phyloP scores from a whole-genome alignment of 2,329 filamentous ascomycete species.

The Cryoendolithus antarcticus region DNA sequence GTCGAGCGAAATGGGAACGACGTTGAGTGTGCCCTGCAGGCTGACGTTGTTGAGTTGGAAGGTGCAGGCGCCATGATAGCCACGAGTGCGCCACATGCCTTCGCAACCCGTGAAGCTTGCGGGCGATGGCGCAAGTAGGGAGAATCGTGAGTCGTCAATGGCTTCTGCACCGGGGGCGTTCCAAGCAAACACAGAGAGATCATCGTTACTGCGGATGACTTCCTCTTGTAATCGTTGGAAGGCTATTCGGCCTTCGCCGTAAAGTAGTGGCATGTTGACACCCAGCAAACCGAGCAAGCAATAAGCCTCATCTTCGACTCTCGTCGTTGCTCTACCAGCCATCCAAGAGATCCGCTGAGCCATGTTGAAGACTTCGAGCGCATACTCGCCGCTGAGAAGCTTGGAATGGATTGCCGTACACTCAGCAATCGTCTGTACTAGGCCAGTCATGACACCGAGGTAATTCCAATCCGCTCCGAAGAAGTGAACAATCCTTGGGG shows the following conservation, averaged over 20 bases:
- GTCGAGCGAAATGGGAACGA: no score
- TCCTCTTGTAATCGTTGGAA: conserved; percentile 9
- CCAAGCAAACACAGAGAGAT: no score
- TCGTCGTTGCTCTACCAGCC: conserved; percentile 14
- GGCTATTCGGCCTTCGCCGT: conserved; percentile 10
- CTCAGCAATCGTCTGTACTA: conserved; percentile 9
- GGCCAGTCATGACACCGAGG: conserved; percentile 3
- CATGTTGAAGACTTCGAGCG: conserved; percentile 9
- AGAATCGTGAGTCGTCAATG: no score
- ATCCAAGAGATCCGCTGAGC: conserved; percentile 16
- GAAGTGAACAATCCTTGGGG: conserved; percentile 8
- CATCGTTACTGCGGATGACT: no score
- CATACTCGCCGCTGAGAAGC: conserved; percentile 2
- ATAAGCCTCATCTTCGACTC: conserved; percentile 10
- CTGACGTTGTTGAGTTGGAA: no score
- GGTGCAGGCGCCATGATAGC: no score
- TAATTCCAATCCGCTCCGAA: conserved; percentile 4
- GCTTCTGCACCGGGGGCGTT: neutral
- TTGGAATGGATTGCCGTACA: conserved; percentile 6
- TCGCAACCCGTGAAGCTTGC: no score
- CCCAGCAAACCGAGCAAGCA: conserved; percentile 10
- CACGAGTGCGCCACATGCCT: no score
- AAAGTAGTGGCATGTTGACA: conserved; percentile 11
- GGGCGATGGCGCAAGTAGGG: no score
- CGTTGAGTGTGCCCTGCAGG: no score